Evolutionary conservation across 768 basidiomycete genomes (phyloP).

Genomic region (Clathrus columnatus): DNA sequence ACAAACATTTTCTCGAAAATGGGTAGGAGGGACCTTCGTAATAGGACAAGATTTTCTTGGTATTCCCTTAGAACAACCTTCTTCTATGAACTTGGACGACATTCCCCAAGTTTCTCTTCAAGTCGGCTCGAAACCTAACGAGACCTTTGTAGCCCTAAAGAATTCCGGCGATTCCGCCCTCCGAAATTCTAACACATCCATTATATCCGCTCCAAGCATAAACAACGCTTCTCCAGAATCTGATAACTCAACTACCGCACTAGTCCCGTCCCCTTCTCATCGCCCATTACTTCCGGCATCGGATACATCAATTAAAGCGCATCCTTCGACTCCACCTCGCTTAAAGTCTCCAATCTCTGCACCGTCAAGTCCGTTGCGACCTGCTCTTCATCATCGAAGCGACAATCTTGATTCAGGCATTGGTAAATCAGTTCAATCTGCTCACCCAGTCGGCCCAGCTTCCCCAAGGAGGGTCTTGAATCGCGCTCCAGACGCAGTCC

Average conservation of each 20-base stretch:
- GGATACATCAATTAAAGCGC: neutral
- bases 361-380: neutral
- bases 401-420: slow-evolving; percentile 31
- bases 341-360: neutral
- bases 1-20: slow-evolving; percentile 27
- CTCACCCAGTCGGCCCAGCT: slow-evolving; percentile 30
- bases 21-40: slow-evolving; percentile 72
- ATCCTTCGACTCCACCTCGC: neutral
- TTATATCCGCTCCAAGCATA: neutral
- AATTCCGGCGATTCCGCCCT: too few relatives aligned
- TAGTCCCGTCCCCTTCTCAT: neutral
- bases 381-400: slow-evolving; percentile 29
- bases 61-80: neutral
- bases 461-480: slow-evolving; percentile 60
- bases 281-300: neutral
- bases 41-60: slow-evolving; percentile 64
- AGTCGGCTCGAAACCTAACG: neutral
- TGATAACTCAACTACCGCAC: neutral
- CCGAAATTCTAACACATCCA: neutral
- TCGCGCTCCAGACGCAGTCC: slow-evolving; percentile 45
- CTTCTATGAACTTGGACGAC: neutral
- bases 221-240: neutral
- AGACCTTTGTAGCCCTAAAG: neutral
- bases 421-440: slow-evolving; percentile 20
- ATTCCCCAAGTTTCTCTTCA: neutral